phyloP scores from a whole-genome alignment of 2,329 filamentous ascomycete genomes.

The Talaromyces sp. region DNA sequence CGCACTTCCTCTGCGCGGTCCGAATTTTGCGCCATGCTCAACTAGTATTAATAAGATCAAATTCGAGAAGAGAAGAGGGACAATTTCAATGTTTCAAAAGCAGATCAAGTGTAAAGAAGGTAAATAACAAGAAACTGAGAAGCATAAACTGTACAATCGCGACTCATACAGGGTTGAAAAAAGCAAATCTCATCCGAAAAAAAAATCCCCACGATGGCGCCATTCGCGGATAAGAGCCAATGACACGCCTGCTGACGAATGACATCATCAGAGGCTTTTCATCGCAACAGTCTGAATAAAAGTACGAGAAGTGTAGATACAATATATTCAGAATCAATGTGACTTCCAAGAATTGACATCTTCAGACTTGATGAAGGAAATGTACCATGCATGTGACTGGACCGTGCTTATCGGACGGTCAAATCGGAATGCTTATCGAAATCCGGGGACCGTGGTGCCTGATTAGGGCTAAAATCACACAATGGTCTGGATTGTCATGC shows the following conservation, averaged over 20 bases:
- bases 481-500: neutral
- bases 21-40: constrained; percentile 19
- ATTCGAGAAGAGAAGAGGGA: neutral
- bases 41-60: neutral
- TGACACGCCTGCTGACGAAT: neutral
- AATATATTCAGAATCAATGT: neutral
- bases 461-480: neutral
- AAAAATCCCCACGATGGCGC: constrained; percentile 19
- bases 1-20: constrained; percentile 42
- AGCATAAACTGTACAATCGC: neutral
- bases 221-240: constrained; percentile 10
- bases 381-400: neutral
- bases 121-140: neutral
- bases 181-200: constrained; percentile 5
- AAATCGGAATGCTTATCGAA: constrained; percentile 3
- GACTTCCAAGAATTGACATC: neutral
- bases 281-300: neutral
- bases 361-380: neutral
- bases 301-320: too few relatives aligned
- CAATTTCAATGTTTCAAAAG: neutral
- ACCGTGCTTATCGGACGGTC: neutral
- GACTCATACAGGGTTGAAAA: neutral
- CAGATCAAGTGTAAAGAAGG: neutral
- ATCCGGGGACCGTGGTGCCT: neutral
- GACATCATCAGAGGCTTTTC: constrained; percentile 10